These are phyloP conservation scores for Claviceps purpurea DNA, from an alignment of 2,329 filamentous ascomycete species.

Conservation along the genomic window DNA sequence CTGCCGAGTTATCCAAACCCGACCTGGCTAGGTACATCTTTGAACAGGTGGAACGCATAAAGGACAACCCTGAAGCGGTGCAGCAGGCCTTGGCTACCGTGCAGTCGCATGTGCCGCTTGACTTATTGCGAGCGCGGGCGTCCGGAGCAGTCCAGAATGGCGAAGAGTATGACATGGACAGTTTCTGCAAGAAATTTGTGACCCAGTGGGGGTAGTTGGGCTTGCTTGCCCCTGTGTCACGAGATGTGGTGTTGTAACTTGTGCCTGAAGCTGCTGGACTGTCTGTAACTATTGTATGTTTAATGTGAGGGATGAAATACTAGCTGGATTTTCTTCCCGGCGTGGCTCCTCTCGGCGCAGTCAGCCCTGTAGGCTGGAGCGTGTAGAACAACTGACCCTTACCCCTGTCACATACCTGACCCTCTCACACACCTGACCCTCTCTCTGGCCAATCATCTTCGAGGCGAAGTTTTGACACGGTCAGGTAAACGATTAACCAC, in stretches of 20 bases:
- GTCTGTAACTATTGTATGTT: slow-evolving; percentile 1
- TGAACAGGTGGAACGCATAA: neutral
- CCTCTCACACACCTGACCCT: too few species aligned
- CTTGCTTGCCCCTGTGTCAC: neutral
- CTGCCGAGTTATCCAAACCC: neutral
- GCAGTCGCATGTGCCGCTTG: neutral
- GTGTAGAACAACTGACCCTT: too few species aligned
- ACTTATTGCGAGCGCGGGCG: neutral
- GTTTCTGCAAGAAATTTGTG: neutral
- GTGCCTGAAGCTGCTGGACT: neutral
- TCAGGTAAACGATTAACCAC: too few species aligned
- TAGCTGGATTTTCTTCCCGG: neutral
- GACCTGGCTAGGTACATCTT: neutral
- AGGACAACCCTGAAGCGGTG: neutral
- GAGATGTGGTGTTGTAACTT: neutral
- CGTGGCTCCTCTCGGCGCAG: neutral
- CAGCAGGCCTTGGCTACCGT: neutral
- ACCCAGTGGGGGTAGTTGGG: neutral
- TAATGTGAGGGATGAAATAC: neutral
- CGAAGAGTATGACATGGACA: neutral
- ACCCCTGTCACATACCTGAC: too few species aligned
- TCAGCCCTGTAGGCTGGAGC: too few species aligned
- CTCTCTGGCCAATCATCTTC: too few species aligned
- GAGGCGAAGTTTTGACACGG: too few species aligned
- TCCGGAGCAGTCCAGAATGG: neutral